phyloP scores from a whole-genome alignment of 1,284 basidiomycete genomes.

The Moniliophthora roreri region DNA sequence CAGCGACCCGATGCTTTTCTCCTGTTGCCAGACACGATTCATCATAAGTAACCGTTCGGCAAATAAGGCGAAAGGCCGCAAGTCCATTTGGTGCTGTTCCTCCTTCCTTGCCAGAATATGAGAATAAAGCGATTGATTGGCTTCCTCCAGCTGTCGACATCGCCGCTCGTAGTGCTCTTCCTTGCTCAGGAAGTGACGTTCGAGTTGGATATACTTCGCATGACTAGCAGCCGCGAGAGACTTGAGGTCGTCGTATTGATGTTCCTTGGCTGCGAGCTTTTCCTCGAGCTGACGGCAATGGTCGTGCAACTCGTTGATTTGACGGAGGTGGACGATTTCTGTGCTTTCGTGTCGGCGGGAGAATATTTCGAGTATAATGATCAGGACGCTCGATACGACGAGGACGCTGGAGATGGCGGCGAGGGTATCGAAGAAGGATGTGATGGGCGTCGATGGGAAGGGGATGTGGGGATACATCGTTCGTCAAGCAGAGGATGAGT shows the following conservation, averaged over 20 bases:
- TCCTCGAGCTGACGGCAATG: conserved; percentile 7
- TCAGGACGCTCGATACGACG: too few species aligned
- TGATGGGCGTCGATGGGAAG: too few species aligned
- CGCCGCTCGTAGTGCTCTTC: conserved; percentile 11
- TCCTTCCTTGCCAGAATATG: not conserved
- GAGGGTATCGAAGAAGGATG: too few species aligned
- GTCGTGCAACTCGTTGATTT: conserved; percentile 6
- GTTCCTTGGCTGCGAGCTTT: conserved; percentile 5
- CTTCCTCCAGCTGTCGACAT: conserved; percentile 9
- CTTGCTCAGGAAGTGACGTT: conserved; percentile 12
- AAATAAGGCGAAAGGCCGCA: conserved; percentile 33
- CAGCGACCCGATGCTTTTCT: conserved; percentile 34
- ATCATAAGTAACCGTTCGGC: conserved; percentile 39
- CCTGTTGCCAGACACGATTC: conserved; percentile 41
- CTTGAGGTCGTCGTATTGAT: conserved; percentile 9
- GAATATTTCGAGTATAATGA: too few species aligned
- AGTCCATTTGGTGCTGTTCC: not conserved
- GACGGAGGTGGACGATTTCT: not conserved
- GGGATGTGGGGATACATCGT: too few species aligned
- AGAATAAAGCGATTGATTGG: conserved; percentile 1
- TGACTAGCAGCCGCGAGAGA: conserved; percentile 11
- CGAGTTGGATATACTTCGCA: conserved; percentile 15
- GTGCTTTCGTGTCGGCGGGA: not conserved
- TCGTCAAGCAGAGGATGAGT: not conserved
- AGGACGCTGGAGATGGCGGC: too few species aligned